Evolutionary conservation across 192 early-diverging fungal species (phyloP).

Genomic region (Coemansia sp.): DNA sequence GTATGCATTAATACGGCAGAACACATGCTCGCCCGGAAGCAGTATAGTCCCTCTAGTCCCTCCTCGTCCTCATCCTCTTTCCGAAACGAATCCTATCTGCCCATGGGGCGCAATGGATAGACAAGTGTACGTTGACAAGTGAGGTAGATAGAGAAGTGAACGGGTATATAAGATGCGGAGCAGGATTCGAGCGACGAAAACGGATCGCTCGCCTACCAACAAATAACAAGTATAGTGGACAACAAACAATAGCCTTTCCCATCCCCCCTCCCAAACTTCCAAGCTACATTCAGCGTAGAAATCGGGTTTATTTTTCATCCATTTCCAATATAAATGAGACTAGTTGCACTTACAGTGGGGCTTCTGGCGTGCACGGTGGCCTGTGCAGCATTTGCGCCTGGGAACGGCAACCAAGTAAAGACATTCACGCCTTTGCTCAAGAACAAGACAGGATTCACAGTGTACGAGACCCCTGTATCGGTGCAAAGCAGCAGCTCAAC

Average conservation of each 20-base stretch:
- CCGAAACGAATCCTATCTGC: neutral
- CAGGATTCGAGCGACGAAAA: neutral
- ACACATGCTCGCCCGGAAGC: neutral
- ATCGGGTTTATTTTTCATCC: too few species aligned
- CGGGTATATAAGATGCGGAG: neutral
- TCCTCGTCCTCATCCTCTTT: neutral
- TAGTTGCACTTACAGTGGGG: neutral
- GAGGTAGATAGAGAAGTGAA: neutral
- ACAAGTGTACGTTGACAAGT: neutral
- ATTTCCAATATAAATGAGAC: neutral
- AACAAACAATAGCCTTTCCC: neutral
- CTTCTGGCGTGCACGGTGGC: neutral
- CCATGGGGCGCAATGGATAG: neutral
- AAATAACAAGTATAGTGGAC: neutral
- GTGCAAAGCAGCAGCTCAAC: neutral
- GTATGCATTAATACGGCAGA: neutral
- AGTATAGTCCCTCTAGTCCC: constrained; percentile 1
- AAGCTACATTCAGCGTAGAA: too few species aligned
- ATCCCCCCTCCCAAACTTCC: too few species aligned
- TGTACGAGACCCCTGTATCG: constrained; percentile 18
- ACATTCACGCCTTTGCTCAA: constrained; percentile 25
- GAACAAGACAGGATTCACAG: constrained; percentile 11
- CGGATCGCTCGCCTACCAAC: neutral
- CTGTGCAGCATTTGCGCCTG: neutral
- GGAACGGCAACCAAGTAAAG: neutral